Percentiles rank a stretch among this genome's conserved stretches.
phyloP scores from a whole-genome alignment of 148 eudicot species.

The Pouteria glomerata region DNA sequence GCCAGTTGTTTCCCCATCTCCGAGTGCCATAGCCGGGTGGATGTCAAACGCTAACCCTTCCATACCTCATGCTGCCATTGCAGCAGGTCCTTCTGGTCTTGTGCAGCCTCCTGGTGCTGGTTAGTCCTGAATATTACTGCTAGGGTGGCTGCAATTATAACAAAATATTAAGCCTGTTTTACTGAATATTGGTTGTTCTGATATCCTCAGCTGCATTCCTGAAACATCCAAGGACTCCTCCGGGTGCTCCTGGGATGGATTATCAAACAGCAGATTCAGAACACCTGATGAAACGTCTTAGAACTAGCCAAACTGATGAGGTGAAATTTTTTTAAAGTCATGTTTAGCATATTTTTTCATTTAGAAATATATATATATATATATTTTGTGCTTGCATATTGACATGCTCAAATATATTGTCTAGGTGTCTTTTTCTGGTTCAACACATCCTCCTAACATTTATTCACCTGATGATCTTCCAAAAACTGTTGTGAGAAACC shows the following conservation, averaged over 20 bases:
- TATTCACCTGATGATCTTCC: conserved; percentile 53
- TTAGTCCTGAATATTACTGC: conserved; percentile 9
- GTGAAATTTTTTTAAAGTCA: conserved; percentile 14
- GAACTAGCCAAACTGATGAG: conserved; percentile 54
- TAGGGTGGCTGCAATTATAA: not conserved
- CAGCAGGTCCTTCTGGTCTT: conserved; percentile 47
- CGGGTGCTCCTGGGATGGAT: conserved; percentile 49
- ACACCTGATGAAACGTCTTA: conserved; percentile 52
- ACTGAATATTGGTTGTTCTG: not conserved
- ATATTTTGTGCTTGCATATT: not conserved
- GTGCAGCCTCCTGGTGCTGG: conserved; percentile 48
- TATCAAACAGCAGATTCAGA: conserved; percentile 54
- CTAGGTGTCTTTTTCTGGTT: conserved; percentile 53
- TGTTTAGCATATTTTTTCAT: not conserved
- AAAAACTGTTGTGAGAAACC: conserved; percentile 36
- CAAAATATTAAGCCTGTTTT: not conserved
- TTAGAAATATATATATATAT: not conserved
- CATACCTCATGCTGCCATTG: conserved; percentile 47
- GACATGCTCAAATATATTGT: conserved; percentile 1
- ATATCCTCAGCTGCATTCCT: conserved; percentile 43
- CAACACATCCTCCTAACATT: conserved; percentile 31
- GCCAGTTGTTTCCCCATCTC: conserved; percentile 52
- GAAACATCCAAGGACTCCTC: conserved; percentile 49
- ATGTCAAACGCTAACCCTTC: conserved; percentile 52
- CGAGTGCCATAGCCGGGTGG: conserved; percentile 55